Evolutionary conservation across 495 filamentous ascomycete species (phyloP), one percentile per base, ranked within the genome.

Genomic region (Penicillium fimorum): DNA sequence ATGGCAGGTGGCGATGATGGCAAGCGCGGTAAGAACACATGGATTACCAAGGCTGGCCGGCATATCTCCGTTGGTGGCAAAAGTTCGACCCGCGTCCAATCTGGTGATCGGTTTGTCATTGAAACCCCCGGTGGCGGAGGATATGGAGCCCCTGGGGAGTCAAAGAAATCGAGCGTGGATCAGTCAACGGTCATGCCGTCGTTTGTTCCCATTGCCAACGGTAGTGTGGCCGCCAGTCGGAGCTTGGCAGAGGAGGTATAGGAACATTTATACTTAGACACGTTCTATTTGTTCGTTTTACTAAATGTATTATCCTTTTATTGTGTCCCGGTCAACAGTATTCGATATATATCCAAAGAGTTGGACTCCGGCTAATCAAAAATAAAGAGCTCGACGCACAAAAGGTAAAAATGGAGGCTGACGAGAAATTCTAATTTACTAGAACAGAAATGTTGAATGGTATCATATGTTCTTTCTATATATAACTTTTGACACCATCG

Each of bases 101-200:
- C 82, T 2, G 91, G 91, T 2, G 91, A 95, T 69, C 79, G 88
- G 13, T 92, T 95, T 57, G 87, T 96, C 55, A 71, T 78, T n/a
- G 57, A 69, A 50, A 76, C 74, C 29, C 75, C 75, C 53, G 75
- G 75, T n/a, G 75, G 75, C 53, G 75, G 75, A 44, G 74, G 72
- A 22, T 78, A 69, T 68, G 75, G 74, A 20, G 49, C 43, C 7
- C 44, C 50, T 30, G 47, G 58, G 9, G 48, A 38, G 38, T 20
- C 47, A 43, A 56, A 37, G 44, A 38, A 42, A 42, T 44, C 37
- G 35, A 30, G 10, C 38, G 24, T 45, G 25, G 47, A 57, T 47
- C 17, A 45, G 22, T 41, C 56, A 50, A 47, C 43, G 30, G 38
- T 25, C 17, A 27, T 40, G 18, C 43, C 55, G 29, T 52, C 40